Evolutionary conservation across 495 filamentous ascomycete genomes (phyloP).

Genomic region (Talaromyces thailandensis): DNA sequence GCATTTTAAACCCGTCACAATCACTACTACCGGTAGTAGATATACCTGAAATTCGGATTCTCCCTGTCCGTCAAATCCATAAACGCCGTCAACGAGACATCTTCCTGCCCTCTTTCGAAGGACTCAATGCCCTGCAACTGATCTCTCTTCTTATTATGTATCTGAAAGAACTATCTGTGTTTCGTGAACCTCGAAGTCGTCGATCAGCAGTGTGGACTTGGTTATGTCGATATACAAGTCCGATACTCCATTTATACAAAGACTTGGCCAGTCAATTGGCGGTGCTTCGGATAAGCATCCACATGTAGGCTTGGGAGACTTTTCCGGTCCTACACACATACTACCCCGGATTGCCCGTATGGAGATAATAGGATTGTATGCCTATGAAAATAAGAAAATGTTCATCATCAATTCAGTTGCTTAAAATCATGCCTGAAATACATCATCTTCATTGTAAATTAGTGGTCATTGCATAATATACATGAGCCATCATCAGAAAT

Average conservation of each 20-base stretch:
- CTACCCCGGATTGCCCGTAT: background rate
- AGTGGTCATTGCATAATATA: background rate
- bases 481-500: background rate
- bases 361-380: background rate
- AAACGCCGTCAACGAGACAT: conserved; percentile 10
- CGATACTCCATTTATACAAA: background rate
- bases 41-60: conserved; percentile 17
- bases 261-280: background rate
- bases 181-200: background rate
- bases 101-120: conserved; percentile 49
- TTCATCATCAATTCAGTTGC: background rate
- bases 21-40: background rate
- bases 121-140: conserved; percentile 37
- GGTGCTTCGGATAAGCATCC: background rate
- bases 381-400: background rate
- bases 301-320: background rate
- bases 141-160: conserved; percentile 29
- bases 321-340: background rate
- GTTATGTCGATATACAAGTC: background rate
- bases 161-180: background rate
- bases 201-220: background rate
- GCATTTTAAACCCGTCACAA: too few relatives aligned
- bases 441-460: background rate
- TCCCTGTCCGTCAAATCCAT: conserved; percentile 40
- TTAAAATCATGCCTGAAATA: background rate